Evolutionary conservation across 345 rosid species (phyloP), one percentile per base, ranked within the genome.

Genomic region (Syzygium jambos): DNA sequence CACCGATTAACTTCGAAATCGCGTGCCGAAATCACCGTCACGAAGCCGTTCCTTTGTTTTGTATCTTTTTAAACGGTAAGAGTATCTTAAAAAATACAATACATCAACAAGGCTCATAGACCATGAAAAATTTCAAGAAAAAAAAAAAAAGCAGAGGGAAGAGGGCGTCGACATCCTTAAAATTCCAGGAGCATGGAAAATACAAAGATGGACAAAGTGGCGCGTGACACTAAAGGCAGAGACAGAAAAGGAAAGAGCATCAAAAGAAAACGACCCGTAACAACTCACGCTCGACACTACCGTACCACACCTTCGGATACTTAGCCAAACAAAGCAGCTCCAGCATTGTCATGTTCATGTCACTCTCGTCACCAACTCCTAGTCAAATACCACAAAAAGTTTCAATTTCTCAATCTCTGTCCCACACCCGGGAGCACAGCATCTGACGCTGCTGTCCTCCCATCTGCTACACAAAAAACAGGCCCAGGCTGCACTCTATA

Each of bases 241-340:
- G 41, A 19, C 27, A 73, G 10, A 11, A 73, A 30, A 61, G 78
- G 46, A 21, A 19, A 73, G 22, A 73, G 82, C 49, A 73, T 73
- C 82, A 38, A 73, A 21, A 52, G 92, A 89, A 88, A 90, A 77
- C 38, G 90, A 89, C 89, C 80, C 86, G 2, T 73, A 87, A 84
- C 87, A 86, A 73, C 87, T 85, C 84, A 61, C 21, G 73, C 12
- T 73, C 78, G 49, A 61, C 59, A 51, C n/a, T 29, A 30, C n/a
- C 29, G 30, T 52, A 55, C 46, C 3, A 15, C 6, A 30, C 84
- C 38, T 38, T 29, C 23, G 46, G 85, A 78, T 55, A 29, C 52
- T 51, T 59, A 43, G 87, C 25, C 51, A 57, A 46, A 3, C 2
- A 65, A 89, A 63, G 68, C 83, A 87, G 87, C 73, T 80, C 86